A percentile compares a stretch with the other conserved stretches of the same genome.
Evolutionary conservation across 352 stramenopile species (phyloP).

Genomic region (Phytophthora cryptogea): DNA sequence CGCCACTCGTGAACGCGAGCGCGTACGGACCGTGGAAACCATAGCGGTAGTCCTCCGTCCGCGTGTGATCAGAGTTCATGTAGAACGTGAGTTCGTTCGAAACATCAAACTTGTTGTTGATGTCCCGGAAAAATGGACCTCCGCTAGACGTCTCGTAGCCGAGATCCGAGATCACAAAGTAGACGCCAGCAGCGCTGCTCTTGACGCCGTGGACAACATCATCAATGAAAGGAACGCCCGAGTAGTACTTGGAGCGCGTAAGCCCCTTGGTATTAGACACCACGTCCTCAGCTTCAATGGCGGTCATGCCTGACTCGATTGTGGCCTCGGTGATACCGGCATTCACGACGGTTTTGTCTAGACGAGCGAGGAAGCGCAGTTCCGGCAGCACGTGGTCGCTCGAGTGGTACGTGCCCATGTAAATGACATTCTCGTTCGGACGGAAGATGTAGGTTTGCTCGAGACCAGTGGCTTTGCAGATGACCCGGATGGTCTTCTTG

Average conservation of each 20-base stretch:
- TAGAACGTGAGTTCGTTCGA: conserved; percentile 60
- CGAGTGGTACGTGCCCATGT: conserved; percentile 54
- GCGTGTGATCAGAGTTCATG: conserved; percentile 64
- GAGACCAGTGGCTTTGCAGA: conserved; percentile 35
- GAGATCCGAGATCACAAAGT: conserved; percentile 53
- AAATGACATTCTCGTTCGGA: conserved; percentile 49
- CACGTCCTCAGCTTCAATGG: conserved; percentile 53
- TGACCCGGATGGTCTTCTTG: conserved; percentile 46
- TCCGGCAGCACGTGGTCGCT: conserved; percentile 38
- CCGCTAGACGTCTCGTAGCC: conserved; percentile 51
- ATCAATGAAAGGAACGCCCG: conserved; percentile 40
- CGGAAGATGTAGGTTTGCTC: conserved; percentile 61
- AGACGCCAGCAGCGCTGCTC: conserved; percentile 41
- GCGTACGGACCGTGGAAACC: conserved; percentile 58
- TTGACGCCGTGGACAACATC: conserved; percentile 46
- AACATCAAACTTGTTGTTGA: conserved; percentile 55
- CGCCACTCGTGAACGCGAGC: conserved; percentile 42
- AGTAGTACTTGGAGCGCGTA: conserved; percentile 52
- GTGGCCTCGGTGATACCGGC: conserved; percentile 37
- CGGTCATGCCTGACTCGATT: conserved; percentile 35
- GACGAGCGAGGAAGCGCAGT: conserved; percentile 52
- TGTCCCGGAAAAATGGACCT: conserved; percentile 58
- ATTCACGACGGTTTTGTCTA: conserved; percentile 39
- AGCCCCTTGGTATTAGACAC: conserved; percentile 32
- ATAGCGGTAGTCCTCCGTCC: conserved; percentile 55